Conservation (phyloP, 495 filamentous ascomycete genomes). For the Penicillium mononematosum region DNA sequence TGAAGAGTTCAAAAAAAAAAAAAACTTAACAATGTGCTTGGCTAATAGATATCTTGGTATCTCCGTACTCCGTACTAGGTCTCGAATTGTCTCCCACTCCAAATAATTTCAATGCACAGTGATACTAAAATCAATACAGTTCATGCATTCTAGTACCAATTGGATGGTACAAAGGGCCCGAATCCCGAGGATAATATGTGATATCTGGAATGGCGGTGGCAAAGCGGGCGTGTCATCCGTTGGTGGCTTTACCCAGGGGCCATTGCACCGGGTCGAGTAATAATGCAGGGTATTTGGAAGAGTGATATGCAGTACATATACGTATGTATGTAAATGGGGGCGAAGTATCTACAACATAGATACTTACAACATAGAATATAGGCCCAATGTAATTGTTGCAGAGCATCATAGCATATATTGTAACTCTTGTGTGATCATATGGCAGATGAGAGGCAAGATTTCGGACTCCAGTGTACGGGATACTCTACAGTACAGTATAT, state of each 20-base stretch:
- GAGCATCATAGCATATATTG: not conserved
- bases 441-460: not conserved
- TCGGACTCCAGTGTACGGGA: not conserved
- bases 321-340: not conserved
- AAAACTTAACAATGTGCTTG: not conserved
- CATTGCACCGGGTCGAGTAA: conserved; percentile 3
- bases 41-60: not conserved
- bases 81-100: not conserved
- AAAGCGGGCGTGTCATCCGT: not conserved
- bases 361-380: not conserved
- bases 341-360: not conserved
- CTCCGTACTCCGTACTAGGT: too few species aligned
- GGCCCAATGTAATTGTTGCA: not conserved
- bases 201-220: not conserved
- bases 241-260: conserved; percentile 3
- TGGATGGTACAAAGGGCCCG: not conserved
- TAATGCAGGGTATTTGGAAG: not conserved
- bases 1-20: too few species aligned
- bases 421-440: not conserved
- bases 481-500: not conserved
- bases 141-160: not conserved
- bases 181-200: not conserved
- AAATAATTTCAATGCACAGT: not conserved
- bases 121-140: not conserved
- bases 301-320: not conserved